These are phyloP conservation scores for Eutrema japonicum DNA, from an alignment of 345 rosid genomes.

Conservation along the genomic window DNA sequence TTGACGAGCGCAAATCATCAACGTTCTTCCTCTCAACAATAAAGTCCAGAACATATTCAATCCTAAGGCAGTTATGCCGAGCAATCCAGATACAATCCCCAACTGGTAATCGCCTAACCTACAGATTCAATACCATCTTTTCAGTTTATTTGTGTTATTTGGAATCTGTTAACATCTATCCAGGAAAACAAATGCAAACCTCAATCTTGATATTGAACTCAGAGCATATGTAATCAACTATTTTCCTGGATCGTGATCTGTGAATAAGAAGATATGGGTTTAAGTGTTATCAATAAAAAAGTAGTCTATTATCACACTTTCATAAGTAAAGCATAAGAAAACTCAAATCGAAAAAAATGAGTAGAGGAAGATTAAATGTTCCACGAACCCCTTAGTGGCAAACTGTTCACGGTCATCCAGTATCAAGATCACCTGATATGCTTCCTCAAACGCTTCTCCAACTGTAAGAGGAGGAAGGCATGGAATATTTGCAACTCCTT, in stretches of 20 bases:
- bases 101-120: slow-evolving; percentile 87
- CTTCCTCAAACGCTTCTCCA: slow-evolving; percentile 81
- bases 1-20: slow-evolving; percentile 81
- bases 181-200: slow-evolving; percentile 46
- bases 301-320: not conserved
- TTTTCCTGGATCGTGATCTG: slow-evolving; percentile 75
- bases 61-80: slow-evolving; percentile 60
- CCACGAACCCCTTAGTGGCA: slow-evolving; percentile 68
- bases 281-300: slow-evolving; percentile 38
- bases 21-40: slow-evolving; percentile 92
- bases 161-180: slow-evolving; percentile 16
- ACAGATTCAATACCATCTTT: slow-evolving; percentile 24
- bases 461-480: slow-evolving; percentile 69
- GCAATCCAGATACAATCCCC: slow-evolving; percentile 97
- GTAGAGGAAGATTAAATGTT: slow-evolving; percentile 16
- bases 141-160: not conserved
- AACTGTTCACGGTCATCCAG: slow-evolving; percentile 83
- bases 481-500: slow-evolving; percentile 44
- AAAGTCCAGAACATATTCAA: slow-evolving; percentile 89
- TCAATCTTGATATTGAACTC: slow-evolving; percentile 69
- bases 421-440: slow-evolving; percentile 72
- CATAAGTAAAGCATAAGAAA: slow-evolving; percentile 3
- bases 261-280: slow-evolving; percentile 25
- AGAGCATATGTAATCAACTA: slow-evolving; percentile 61
- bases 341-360: not conserved